These are phyloP conservation scores for Colletotrichum sp. DNA, from an alignment of 2,329 filamentous ascomycete species.

Conservation along the genomic window DNA sequence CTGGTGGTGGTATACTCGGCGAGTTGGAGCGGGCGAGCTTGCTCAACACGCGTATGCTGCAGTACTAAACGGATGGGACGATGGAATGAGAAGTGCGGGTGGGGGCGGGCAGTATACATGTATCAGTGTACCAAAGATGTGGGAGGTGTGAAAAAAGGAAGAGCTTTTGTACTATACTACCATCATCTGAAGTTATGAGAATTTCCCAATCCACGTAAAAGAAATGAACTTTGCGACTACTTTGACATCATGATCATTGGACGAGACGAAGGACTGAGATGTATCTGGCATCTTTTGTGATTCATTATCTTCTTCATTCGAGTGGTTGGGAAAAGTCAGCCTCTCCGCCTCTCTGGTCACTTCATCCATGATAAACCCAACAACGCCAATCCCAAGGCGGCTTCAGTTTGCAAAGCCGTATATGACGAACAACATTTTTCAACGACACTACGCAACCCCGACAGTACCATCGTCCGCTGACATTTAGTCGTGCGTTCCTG, in stretches of 20 bases:
- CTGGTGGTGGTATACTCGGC: slow-evolving; percentile 81
- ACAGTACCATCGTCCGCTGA: neutral
- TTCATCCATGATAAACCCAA: neutral
- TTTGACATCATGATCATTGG: neutral
- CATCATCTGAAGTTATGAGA: slow-evolving; percentile 4
- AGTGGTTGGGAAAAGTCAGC: neutral
- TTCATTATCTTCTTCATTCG: neutral
- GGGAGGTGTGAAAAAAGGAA: neutral
- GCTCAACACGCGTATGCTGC: slow-evolving; percentile 48
- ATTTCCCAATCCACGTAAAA: neutral
- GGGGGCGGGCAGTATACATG: neutral
- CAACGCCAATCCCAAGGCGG: neutral
- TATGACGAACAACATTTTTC: neutral
- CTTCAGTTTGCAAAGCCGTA: neutral
- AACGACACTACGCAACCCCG: neutral
- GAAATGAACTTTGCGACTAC: neutral
- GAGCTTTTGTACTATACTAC: slow-evolving; percentile 14
- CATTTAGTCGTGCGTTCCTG: slow-evolving; percentile 7
- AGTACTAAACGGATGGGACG: neutral
- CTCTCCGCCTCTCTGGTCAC: neutral
- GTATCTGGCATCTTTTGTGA: neutral
- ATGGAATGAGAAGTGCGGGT: neutral
- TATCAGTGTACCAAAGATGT: slow-evolving; percentile 11
- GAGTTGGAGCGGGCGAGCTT: slow-evolving; percentile 78
- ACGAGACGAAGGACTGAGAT: neutral